Conservation (phyloP, 345 rosid species). For the Microthlaspi erraticum region DNA sequence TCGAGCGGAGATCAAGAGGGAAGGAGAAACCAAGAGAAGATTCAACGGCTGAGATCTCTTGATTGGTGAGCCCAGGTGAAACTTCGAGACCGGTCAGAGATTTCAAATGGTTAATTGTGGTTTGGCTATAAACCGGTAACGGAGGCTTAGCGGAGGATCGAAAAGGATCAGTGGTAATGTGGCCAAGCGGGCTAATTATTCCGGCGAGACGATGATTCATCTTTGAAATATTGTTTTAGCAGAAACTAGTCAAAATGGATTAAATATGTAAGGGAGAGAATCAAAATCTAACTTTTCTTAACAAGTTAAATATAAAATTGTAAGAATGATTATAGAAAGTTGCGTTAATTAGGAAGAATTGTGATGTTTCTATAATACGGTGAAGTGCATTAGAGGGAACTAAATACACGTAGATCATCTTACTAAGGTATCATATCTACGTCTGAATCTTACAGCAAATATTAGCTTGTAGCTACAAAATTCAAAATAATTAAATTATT, state of each 20-base stretch:
- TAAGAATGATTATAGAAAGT: slow-evolving; percentile 13
- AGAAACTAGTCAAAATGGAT: neutral
- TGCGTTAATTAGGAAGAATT: neutral
- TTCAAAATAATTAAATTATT: neutral
- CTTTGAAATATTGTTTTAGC: slow-evolving; percentile 4
- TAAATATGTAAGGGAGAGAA: slow-evolving; percentile 16
- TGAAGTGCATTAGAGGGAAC: slow-evolving; percentile 11
- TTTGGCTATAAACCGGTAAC: slow-evolving; percentile 62
- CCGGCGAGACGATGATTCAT: slow-evolving; percentile 37
- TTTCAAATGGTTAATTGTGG: slow-evolving; percentile 55
- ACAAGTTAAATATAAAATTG: neutral
- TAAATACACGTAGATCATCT: slow-evolving; percentile 1
- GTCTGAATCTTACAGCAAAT: slow-evolving; percentile 21
- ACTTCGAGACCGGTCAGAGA: slow-evolving; percentile 56
- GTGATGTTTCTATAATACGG: neutral
- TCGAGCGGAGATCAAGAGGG: slow-evolving; percentile 86
- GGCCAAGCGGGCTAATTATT: slow-evolving; percentile 32
- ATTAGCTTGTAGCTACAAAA: neutral
- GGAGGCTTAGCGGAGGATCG: slow-evolving; percentile 41
- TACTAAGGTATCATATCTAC: neutral
- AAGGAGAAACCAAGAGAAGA: slow-evolving; percentile 64
- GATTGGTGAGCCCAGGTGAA: slow-evolving; percentile 65
- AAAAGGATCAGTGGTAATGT: slow-evolving; percentile 24
- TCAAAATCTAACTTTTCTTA: slow-evolving; percentile 6
- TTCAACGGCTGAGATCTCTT: slow-evolving; percentile 66